Conservation (phyloP, 75 land plant genomes). For the Selaginella tamariscina region DNA sequence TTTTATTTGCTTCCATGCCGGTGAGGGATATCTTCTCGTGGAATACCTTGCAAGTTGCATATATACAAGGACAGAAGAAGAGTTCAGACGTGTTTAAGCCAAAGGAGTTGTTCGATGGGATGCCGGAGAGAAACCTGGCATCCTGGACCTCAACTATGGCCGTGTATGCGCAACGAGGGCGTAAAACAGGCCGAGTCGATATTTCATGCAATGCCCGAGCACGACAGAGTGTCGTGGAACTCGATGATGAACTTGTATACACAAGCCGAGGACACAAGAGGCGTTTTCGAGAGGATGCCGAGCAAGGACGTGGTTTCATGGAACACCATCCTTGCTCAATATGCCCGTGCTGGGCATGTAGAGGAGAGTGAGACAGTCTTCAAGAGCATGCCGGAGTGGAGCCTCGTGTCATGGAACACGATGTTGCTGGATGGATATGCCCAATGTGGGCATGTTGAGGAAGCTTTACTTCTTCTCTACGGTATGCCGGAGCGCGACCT, state of each 20-base stretch:
- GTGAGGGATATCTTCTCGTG: neutral
- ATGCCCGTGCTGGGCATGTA: neutral
- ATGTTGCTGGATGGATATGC: slow-evolving; percentile 48
- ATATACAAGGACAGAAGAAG: neutral
- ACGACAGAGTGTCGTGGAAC: slow-evolving; percentile 37
- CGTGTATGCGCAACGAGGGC: neutral
- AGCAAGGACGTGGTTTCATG: slow-evolving; percentile 2
- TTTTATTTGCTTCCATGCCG: neutral
- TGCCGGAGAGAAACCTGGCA: neutral
- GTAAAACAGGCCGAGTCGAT: neutral
- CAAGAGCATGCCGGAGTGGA: slow-evolving; percentile 19
- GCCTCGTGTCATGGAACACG: slow-evolving; percentile 41
- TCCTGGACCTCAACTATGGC: neutral
- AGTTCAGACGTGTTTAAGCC: neutral
- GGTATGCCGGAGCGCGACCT: neutral
- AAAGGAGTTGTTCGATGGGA: neutral
- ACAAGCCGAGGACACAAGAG: slow-evolving; percentile 28
- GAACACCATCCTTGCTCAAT: neutral
- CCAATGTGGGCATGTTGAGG: neutral
- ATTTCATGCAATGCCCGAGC: slow-evolving; percentile 20
- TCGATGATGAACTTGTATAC: slow-evolving; percentile 41
- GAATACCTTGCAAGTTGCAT: neutral
- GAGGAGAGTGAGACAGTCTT: neutral
- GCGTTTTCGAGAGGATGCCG: slow-evolving; percentile 39
- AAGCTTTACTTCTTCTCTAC: neutral